Conservation (phyloP, 768 basidiomycete species). For the Suillus cothurnatus region DNA sequence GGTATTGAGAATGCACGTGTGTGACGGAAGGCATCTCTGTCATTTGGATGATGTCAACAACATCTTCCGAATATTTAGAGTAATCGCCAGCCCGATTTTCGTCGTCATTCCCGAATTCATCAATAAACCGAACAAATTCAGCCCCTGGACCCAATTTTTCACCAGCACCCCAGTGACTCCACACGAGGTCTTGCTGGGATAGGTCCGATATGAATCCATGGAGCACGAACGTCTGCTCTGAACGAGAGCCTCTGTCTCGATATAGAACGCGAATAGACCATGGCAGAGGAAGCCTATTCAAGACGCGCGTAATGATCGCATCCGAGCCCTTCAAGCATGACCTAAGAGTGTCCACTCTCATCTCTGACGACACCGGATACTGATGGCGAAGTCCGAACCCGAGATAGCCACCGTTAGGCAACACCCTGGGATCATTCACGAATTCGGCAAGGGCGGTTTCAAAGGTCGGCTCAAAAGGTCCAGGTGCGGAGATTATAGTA, state of each 20-base stretch:
- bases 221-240: slow-evolving; percentile 4
- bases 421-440: slow-evolving; percentile 27
- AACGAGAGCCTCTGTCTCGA: background rate
- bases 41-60: slow-evolving; percentile 10
- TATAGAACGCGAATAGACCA: slow-evolving; percentile 26
- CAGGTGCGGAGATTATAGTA: slow-evolving; percentile 1
- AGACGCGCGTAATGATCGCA: slow-evolving; percentile 23
- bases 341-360: slow-evolving; percentile 17
- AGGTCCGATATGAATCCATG: slow-evolving; percentile 1
- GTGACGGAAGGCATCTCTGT: slow-evolving; percentile 15
- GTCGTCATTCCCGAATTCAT: slow-evolving; percentile 4
- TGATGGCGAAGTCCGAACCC: slow-evolving; percentile 38
- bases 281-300: slow-evolving; percentile 20
- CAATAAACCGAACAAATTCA: background rate
- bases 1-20: slow-evolving; percentile 9
- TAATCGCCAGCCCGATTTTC: background rate
- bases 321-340: slow-evolving; percentile 35
- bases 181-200: background rate
- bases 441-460: slow-evolving; percentile 26
- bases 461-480: slow-evolving; percentile 14
- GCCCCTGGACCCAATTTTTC: slow-evolving; percentile 3
- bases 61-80: slow-evolving; percentile 1
- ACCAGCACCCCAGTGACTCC: slow-evolving; percentile 2
- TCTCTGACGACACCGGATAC: slow-evolving; percentile 31
- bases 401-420: slow-evolving; percentile 36